Base-by-base conservation (phyloP, 2,329 filamentous ascomycete genomes). In the Arthrobotrys conoides region DNA sequence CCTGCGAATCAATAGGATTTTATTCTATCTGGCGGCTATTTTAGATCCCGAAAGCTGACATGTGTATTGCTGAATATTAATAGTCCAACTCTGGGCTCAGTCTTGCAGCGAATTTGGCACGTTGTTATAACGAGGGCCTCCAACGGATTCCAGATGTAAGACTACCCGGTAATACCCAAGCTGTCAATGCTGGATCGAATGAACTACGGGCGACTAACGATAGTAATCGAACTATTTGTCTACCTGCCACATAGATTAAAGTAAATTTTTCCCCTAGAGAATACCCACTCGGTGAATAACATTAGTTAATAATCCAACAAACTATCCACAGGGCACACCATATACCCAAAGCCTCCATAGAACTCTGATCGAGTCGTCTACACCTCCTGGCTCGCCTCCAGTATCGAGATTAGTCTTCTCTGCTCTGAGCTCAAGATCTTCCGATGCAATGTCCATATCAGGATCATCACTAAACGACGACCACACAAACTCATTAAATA, bases 391-490 rank as follows among this genome's bases (percentile, higher is more conserved):
- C 3, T 61, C 55, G 8, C 55, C 55, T 2, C 55, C 55, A 3
- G 33, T 18, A 5, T 61, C 36, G 6, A n/a, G 55, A 16, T 9
- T 41, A 33, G 36, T 14, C 1, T 61, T 61, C 22, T 41, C 55
- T 5, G 55, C 33, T 9, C 18, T 61, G 18, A 61, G 55, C 12
- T 61, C 55, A 20, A 57, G 53, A 38, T 61, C 55, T n/a, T 41
- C 33, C 5, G 55, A 61, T 44, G 55, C 33, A 8, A 61, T 61
- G 55, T 61, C 36, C 6, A 41, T 61, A 61, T 61, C 55, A 2
- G 55, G 55, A 24, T 61, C 55, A 5, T 61, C 55, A 16, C 33
- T 61, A 1, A 61, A 61, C 12, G 33, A 24, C 33, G 55, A 61
- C 33, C 10, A n/a, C 10, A n/a, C 10, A 24, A 24, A 44, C 55